A percentile compares a stretch with the other conserved stretches of the same genome.
phyloP scores from a whole-genome alignment of 306 rosid species.

The Ormosia emarginata region DNA sequence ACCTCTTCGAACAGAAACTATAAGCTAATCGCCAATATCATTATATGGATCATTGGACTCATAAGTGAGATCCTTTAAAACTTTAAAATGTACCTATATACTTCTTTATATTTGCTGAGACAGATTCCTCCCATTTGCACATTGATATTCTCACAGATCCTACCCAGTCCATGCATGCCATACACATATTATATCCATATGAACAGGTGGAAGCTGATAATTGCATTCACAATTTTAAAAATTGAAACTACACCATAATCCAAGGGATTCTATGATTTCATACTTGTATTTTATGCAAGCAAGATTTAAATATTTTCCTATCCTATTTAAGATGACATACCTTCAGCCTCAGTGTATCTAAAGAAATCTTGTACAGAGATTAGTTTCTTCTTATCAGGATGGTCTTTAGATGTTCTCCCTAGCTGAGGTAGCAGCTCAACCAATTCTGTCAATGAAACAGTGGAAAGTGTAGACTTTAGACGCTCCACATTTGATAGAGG shows the following conservation, averaged over 20 bases:
- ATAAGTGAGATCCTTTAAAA: not conserved
- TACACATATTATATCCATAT: not conserved
- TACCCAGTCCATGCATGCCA: not conserved
- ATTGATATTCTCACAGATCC: not conserved
- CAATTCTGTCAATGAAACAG: conserved; percentile 83
- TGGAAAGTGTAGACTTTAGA: conserved; percentile 80
- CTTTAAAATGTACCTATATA: not conserved
- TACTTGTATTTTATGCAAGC: conserved; percentile 11
- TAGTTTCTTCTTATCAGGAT: conserved; percentile 96
- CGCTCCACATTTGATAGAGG: conserved; percentile 99
- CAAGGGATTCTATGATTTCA: not conserved
- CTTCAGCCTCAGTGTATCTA: conserved; percentile 98
- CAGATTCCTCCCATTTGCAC: not conserved
- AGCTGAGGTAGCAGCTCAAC: conserved; percentile 86
- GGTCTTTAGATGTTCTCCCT: conserved; percentile 73
- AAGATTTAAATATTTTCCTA: not conserved
- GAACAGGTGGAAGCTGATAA: not conserved
- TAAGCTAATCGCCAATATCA: conserved; percentile 1
- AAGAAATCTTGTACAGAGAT: conserved; percentile 95
- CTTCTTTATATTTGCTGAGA: not conserved
- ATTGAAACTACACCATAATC: not conserved
- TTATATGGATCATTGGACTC: not conserved
- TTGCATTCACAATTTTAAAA: not conserved
- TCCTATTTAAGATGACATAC: conserved; percentile 40
- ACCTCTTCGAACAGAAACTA: not conserved